phyloP scores from a whole-genome alignment of 2,329 filamentous ascomycete genomes.

The Cladosporium velox region DNA sequence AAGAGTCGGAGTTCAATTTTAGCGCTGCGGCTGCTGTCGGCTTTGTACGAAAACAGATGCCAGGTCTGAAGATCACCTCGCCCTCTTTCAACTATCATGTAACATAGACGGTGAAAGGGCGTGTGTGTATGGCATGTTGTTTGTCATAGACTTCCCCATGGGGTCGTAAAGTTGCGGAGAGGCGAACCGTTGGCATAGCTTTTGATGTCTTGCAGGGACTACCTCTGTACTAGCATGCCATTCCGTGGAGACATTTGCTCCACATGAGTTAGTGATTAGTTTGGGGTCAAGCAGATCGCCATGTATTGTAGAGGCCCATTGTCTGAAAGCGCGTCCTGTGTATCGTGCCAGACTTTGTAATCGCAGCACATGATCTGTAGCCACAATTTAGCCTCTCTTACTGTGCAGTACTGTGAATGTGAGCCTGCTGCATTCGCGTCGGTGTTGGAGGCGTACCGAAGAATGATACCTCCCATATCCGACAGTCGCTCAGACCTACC shows the following conservation, averaged over 20 bases:
- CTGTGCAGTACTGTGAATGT: neutral
- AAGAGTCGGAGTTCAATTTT: neutral
- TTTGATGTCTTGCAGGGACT: neutral
- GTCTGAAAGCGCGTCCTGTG: neutral
- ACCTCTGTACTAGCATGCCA: neutral
- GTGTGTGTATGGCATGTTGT: neutral
- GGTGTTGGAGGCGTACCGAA: neutral
- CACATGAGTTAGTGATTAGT: neutral
- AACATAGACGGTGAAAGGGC: neutral
- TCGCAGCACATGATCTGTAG: neutral
- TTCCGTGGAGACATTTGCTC: neutral
- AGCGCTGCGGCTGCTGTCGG: constrained; percentile 18
- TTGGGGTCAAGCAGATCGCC: neutral
- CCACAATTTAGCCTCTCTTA: neutral
- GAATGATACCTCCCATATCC: neutral
- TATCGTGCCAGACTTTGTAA: neutral
- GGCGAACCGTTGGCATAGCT: neutral
- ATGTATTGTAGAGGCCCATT: neutral
- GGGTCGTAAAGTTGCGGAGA: neutral
- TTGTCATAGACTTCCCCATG: neutral
- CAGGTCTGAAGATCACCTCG: neutral
- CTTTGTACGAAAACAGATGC: constrained; percentile 15
- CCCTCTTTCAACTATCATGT: neutral
- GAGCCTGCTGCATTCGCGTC: neutral
- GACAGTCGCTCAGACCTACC: neutral